A percentile compares a stretch with the other conserved stretches of the same genome.
These are phyloP conservation scores for Escallonia rubra DNA, from an alignment of 129 eudicot species.

Conservation along the genomic window DNA sequence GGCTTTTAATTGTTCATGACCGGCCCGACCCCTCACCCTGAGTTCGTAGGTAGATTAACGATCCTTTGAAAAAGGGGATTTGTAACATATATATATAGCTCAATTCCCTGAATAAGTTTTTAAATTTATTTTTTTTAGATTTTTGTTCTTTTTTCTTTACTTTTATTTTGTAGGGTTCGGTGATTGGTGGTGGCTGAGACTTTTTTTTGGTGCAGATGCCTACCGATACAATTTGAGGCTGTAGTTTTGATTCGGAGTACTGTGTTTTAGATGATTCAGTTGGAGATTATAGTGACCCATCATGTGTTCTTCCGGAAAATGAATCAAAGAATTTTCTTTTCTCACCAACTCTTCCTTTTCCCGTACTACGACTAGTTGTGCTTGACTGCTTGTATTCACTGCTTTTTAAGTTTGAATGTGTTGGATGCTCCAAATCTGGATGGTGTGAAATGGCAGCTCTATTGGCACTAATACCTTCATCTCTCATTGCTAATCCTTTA, in stretches of 20 bases:
- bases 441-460: no score
- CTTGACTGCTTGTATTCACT: no score
- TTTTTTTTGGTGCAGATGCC: constrained; percentile 39
- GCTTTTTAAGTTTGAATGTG: no score
- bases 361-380: no score
- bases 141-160: constrained; percentile 10
- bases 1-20: constrained; percentile 11
- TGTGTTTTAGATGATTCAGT: not conserved
- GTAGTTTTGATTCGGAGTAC: constrained; percentile 28
- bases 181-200: constrained; percentile 32
- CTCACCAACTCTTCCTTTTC: no score
- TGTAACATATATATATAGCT: constrained; percentile 73
- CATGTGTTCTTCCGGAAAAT: no score
- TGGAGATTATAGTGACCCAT: no score
- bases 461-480: no score
- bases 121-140: constrained; percentile 7
- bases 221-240: constrained; percentile 34
- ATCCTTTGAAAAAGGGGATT: constrained; percentile 51
- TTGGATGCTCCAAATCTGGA: no score
- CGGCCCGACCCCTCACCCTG: constrained; percentile 20
- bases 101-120: constrained; percentile 48
- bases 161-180: constrained; percentile 20
- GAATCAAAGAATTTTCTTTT: no score
- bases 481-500: no score
- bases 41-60: constrained; percentile 60